Conservation (phyloP, 2,329 filamentous ascomycete genomes). For the Aspergillus pseudoglaucus region DNA sequence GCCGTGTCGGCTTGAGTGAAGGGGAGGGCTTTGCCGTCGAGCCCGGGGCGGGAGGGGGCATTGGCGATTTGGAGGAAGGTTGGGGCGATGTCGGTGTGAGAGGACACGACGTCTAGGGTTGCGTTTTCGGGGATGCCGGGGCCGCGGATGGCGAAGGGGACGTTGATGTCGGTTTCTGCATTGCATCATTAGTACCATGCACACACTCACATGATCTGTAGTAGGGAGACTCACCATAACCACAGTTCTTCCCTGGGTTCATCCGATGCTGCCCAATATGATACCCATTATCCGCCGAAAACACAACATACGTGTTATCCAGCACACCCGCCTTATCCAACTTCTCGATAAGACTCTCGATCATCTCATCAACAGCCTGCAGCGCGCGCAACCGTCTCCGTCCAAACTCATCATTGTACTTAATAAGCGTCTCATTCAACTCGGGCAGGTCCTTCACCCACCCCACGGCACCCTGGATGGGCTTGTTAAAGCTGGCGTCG, state of each 20-base stretch:
- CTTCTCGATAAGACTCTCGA: slow-evolving; percentile 38
- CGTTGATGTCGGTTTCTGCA: slow-evolving; percentile 45
- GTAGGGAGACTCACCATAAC: slow-evolving; percentile 40
- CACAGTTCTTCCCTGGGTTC: slow-evolving; percentile 52
- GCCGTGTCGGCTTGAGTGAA: slow-evolving; percentile 23
- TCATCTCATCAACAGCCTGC: slow-evolving; percentile 50
- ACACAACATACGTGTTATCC: slow-evolving; percentile 52
- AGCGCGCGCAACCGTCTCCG: slow-evolving; percentile 43
- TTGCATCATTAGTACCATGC: neutral
- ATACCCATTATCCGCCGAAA: slow-evolving; percentile 54
- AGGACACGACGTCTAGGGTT: slow-evolving; percentile 45
- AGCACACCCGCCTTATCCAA: slow-evolving; percentile 37
- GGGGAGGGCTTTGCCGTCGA: slow-evolving; percentile 52
- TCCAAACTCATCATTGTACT: slow-evolving; percentile 48
- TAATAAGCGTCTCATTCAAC: slow-evolving; percentile 41
- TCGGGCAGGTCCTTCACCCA: slow-evolving; percentile 40
- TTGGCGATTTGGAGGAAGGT: slow-evolving; percentile 47
- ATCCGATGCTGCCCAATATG: slow-evolving; percentile 55
- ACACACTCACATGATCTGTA: neutral
- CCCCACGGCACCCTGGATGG: slow-evolving; percentile 42
- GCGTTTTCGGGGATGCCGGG: slow-evolving; percentile 45
- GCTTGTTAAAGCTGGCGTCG: slow-evolving; percentile 55
- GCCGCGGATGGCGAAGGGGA: slow-evolving; percentile 53
- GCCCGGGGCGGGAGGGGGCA: slow-evolving; percentile 36
- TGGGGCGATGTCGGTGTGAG: slow-evolving; percentile 58